Conservation (phyloP, 768 basidiomycete species). For the Amanita pallidorosea region DNA sequence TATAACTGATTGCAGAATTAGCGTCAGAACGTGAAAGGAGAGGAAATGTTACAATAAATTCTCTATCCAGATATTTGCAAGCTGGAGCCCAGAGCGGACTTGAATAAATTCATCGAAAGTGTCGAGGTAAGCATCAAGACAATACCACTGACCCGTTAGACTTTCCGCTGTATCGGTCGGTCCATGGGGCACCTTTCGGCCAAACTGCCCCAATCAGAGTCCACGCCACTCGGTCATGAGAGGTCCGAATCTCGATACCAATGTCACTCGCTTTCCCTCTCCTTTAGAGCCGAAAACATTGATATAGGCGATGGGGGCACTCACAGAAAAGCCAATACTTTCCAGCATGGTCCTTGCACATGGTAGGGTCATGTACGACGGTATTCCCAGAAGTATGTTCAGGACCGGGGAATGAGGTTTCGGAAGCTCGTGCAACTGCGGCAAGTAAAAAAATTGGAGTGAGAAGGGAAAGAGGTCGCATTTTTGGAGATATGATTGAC, state of each 20-base stretch:
- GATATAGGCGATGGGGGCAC: constrained; percentile 1
- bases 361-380: constrained; percentile 35
- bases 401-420: constrained; percentile 10
- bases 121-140: constrained; percentile 7
- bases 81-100: too few species aligned
- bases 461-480: too few species aligned
- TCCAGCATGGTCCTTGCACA: constrained; percentile 37
- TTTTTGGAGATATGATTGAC: too few species aligned
- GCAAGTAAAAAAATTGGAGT: too few species aligned
- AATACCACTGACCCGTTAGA: constrained; percentile 20
- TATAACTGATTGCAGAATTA: constrained; percentile 28
- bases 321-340: constrained; percentile 39
- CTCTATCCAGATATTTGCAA: too few species aligned
- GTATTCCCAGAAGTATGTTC: constrained; percentile 29
- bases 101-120: too few species aligned
- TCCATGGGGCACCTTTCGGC: constrained; percentile 34
- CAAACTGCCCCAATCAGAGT: constrained; percentile 34
- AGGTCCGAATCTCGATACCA: too few species aligned
- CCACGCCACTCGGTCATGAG: constrained; percentile 32
- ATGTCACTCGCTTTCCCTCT: too few species aligned
- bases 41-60: too few species aligned
- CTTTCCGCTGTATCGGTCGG: constrained; percentile 15
- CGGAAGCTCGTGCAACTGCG: too few species aligned
- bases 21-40: neutral
- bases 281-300: too few species aligned